Evolutionary conservation across 495 filamentous ascomycete species (phyloP).

Genomic region (Aspergillus incahuasiensis): DNA sequence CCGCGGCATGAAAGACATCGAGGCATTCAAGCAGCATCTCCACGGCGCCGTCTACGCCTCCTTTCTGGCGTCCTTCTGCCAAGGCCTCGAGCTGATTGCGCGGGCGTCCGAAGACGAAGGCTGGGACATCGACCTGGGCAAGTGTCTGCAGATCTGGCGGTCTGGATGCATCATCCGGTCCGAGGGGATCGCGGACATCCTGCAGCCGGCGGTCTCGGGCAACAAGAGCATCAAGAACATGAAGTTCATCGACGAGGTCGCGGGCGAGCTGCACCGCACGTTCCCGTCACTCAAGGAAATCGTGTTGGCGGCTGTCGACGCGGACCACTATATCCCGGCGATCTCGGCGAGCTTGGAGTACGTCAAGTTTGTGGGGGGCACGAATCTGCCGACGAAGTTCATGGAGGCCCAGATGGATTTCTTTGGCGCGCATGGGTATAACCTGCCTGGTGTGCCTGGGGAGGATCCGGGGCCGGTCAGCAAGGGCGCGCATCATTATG

Average conservation of each 20-base stretch:
- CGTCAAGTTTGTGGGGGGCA: slow-evolving; percentile 58
- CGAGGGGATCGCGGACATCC: slow-evolving; percentile 59
- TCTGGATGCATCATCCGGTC: slow-evolving; percentile 71
- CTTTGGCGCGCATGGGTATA: slow-evolving; percentile 68
- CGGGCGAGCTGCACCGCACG: slow-evolving; percentile 48
- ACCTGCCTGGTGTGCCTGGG: slow-evolving; percentile 41
- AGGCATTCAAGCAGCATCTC: slow-evolving; percentile 54
- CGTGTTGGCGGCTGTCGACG: slow-evolving; percentile 51
- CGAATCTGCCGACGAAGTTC: slow-evolving; percentile 60
- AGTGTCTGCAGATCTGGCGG: slow-evolving; percentile 65
- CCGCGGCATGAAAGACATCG: slow-evolving; percentile 37
- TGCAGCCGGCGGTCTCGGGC: slow-evolving; percentile 39
- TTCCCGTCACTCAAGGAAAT: slow-evolving; percentile 53
- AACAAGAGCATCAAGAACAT: slow-evolving; percentile 28
- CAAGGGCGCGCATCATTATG: slow-evolving; percentile 42
- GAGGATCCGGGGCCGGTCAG: slow-evolving; percentile 38
- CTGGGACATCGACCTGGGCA: slow-evolving; percentile 58
- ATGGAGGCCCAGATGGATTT: slow-evolving; percentile 75
- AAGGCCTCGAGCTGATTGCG: slow-evolving; percentile 65
- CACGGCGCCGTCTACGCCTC: slow-evolving; percentile 57
- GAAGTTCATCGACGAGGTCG: slow-evolving; percentile 48
- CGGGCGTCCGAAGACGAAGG: slow-evolving; percentile 54
- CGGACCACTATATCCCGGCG: slow-evolving; percentile 61
- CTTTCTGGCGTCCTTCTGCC: slow-evolving; percentile 60
- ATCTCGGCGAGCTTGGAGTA: slow-evolving; percentile 65